Evolutionary conservation across 2,329 filamentous ascomycete genomes (phyloP).

Genomic region (Botryotinia narcissicola): DNA sequence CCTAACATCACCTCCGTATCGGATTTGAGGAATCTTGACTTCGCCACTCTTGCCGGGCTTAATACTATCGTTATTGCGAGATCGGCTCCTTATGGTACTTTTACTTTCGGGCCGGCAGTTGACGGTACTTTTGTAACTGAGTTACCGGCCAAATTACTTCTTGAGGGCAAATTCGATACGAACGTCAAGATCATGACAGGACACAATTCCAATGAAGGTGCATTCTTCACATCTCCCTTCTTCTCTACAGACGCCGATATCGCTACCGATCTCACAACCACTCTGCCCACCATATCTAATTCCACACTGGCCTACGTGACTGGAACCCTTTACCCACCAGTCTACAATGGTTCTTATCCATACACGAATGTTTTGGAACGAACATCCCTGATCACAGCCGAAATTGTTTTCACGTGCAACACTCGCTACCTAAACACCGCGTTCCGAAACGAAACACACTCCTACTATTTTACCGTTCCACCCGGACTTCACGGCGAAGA

Average conservation of each 20-base stretch:
- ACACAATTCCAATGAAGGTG: slow-evolving; percentile 46
- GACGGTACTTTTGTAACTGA: slow-evolving; percentile 50
- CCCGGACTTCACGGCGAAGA: slow-evolving; percentile 54
- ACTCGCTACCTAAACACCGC: slow-evolving; percentile 49
- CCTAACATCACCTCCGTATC: slow-evolving; percentile 18
- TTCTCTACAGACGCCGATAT: slow-evolving; percentile 26
- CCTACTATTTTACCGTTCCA: slow-evolving; percentile 52
- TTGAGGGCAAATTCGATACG: slow-evolving; percentile 45
- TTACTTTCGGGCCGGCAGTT: slow-evolving; percentile 45
- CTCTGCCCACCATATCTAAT: slow-evolving; percentile 30
- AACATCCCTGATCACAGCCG: slow-evolving; percentile 43
- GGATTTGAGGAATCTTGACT: slow-evolving; percentile 17
- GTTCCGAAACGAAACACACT: slow-evolving; percentile 47
- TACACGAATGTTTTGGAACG: slow-evolving; percentile 48
- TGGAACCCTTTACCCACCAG: slow-evolving; percentile 48
- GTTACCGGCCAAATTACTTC: slow-evolving; percentile 46
- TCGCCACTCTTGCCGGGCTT: slow-evolving; percentile 20
- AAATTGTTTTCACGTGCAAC: slow-evolving; percentile 51
- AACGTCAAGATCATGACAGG: slow-evolving; percentile 46
- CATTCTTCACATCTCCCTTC: slow-evolving; percentile 34
- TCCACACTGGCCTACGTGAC: slow-evolving; percentile 40
- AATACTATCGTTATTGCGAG: slow-evolving; percentile 27
- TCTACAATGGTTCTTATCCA: slow-evolving; percentile 44
- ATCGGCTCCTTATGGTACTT: slow-evolving; percentile 42
- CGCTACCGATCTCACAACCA: slow-evolving; percentile 3